Evolutionary conservation across 2,329 filamentous ascomycete species (phyloP).

Genomic region (Sarocladiaceae sp.): DNA sequence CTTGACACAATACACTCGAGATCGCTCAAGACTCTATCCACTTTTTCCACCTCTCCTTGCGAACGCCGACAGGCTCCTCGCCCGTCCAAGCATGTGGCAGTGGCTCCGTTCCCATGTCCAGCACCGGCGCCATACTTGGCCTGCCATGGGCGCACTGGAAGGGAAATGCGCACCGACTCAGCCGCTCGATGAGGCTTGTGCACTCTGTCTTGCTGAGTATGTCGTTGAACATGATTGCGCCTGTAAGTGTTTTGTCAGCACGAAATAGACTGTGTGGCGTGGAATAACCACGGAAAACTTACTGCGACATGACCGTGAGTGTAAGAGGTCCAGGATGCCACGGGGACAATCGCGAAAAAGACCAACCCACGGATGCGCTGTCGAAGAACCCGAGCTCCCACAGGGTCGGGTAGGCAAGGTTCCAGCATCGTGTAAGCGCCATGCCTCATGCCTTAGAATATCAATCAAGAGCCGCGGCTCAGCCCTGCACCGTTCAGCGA

Average conservation of each 20-base stretch:
- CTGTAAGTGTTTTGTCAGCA: neutral
- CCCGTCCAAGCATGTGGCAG: conserved; percentile 21
- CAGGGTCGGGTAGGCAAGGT: conserved; percentile 3
- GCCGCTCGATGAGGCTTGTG: conserved; percentile 44
- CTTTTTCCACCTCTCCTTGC: conserved; percentile 16
- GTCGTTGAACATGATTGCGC: conserved; percentile 84
- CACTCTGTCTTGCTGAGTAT: conserved; percentile 55
- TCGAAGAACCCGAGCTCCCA: neutral
- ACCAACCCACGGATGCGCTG: conserved; percentile 48
- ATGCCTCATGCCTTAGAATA: conserved; percentile 71
- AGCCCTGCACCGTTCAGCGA: conserved; percentile 69
- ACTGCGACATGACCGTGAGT: conserved; percentile 73
- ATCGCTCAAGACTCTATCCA: conserved; percentile 15
- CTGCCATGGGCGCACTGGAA: conserved; percentile 83
- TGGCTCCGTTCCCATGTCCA: conserved; percentile 39
- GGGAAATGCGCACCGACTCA: conserved; percentile 66
- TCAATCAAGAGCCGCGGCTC: conserved; percentile 71
- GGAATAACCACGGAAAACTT: neutral
- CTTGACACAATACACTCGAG: neutral
- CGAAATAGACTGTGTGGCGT: neutral
- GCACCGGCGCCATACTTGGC: conserved; percentile 60
- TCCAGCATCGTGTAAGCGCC: conserved; percentile 53
- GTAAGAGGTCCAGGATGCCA: conserved; percentile 71
- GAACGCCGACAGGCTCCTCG: neutral
- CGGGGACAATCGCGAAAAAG: conserved; percentile 66